phyloP scores from a whole-genome alignment of 2,329 filamentous ascomycete genomes.

The Pezicula radicicola region DNA sequence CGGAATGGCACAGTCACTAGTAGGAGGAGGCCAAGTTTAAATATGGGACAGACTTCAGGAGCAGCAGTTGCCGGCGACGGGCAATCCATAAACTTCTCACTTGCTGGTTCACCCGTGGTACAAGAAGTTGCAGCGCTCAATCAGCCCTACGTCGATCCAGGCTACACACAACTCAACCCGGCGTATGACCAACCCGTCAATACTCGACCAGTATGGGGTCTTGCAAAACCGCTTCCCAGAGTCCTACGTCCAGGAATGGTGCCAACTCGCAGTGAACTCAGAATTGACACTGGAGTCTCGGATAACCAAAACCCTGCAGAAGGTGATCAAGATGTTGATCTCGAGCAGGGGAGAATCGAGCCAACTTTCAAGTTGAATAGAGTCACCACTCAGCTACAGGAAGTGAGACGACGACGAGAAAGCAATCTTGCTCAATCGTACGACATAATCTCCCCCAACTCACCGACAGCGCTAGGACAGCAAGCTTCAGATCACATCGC shows the following conservation, averaged over 20 bases:
- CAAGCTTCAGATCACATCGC: neutral
- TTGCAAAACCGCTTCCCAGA: slow-evolving; percentile 51
- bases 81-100: slow-evolving; percentile 20
- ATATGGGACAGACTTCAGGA: slow-evolving; percentile 4
- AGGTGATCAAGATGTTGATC: slow-evolving; percentile 37
- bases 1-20: neutral
- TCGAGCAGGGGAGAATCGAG: slow-evolving; percentile 39
- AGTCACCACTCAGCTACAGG: slow-evolving; percentile 18
- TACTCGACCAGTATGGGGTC: slow-evolving; percentile 47
- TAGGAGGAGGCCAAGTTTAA: neutral
- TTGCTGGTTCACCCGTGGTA: slow-evolving; percentile 21
- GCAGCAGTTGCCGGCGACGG: slow-evolving; percentile 7
- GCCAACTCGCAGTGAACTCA: slow-evolving; percentile 37
- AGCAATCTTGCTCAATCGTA: slow-evolving; percentile 11
- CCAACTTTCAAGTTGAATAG: slow-evolving; percentile 19
- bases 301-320: slow-evolving; percentile 31
- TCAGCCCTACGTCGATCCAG: slow-evolving; percentile 47
- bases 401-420: slow-evolving; percentile 17
- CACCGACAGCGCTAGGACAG: slow-evolving; percentile 1
- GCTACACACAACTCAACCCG: slow-evolving; percentile 50
- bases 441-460: neutral
- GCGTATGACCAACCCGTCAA: slow-evolving; percentile 49
- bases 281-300: slow-evolving; percentile 28
- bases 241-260: slow-evolving; percentile 52
- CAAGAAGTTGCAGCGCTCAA: slow-evolving; percentile 26